Percentiles rank a stretch among this genome's conserved stretches.
These are phyloP conservation scores for Calonectria naviculata DNA, from an alignment of 2,329 filamentous ascomycete genomes.

Conservation along the genomic window DNA sequence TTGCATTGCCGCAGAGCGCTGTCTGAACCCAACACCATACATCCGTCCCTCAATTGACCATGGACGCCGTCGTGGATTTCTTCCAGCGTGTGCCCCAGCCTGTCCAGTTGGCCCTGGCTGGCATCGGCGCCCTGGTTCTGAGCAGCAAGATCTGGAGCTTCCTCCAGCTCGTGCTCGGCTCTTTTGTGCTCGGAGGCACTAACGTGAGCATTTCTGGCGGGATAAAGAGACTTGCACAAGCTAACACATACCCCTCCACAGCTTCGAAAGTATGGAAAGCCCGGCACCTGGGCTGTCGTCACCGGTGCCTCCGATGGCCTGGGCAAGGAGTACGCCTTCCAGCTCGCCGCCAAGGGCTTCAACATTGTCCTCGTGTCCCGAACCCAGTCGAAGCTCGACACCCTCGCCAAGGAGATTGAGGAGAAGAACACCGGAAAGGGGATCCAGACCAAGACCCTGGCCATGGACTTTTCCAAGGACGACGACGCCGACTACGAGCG, in stretches of 20 bases:
- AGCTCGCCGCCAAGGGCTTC: constrained; percentile 92
- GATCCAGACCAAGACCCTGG: constrained; percentile 79
- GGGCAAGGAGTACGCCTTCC: constrained; percentile 93
- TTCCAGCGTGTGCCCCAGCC: constrained; percentile 30
- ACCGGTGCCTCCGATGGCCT: constrained; percentile 97
- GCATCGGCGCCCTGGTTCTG: constrained; percentile 69
- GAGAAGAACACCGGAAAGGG: constrained; percentile 70
- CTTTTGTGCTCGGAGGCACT: constrained; percentile 75
- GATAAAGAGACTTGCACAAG: background rate
- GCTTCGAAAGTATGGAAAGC: constrained; percentile 91
- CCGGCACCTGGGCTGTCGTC: constrained; percentile 93
- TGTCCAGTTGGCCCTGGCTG: constrained; percentile 52
- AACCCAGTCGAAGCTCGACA: constrained; percentile 89
- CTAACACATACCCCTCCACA: constrained; percentile 47
- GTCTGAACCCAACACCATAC: background rate
- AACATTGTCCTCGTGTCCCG: constrained; percentile 96
- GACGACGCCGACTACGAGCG: constrained; percentile 82
- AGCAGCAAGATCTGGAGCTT: constrained; percentile 68
- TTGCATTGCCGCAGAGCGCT: background rate
- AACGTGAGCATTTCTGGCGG: constrained; percentile 58
- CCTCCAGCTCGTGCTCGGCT: constrained; percentile 70
- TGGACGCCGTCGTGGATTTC: constrained; percentile 43
- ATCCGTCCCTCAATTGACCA: constrained; percentile 22
- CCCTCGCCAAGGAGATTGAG: constrained; percentile 80
- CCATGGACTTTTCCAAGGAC: constrained; percentile 93